Conservation (phyloP, 2,329 filamentous ascomycete genomes). For the Zymoseptoria brevis region DNA sequence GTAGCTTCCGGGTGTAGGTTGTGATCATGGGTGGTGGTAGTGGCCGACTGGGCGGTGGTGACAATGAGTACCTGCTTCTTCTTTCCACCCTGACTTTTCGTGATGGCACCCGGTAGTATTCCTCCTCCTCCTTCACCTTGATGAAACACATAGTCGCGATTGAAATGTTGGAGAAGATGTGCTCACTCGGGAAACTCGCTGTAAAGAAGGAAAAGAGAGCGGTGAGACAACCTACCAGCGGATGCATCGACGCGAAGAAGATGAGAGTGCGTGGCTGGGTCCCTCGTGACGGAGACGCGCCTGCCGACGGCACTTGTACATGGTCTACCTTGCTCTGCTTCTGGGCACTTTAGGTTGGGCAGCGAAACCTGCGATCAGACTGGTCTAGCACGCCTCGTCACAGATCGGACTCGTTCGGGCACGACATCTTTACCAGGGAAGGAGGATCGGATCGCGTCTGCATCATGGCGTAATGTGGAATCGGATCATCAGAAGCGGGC, state of each 20-base stretch:
- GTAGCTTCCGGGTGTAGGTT: slow-evolving; percentile 16
- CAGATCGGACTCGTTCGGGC: neutral
- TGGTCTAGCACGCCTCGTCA: neutral
- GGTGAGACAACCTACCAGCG: neutral
- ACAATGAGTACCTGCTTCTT: slow-evolving; percentile 11
- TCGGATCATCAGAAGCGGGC: neutral
- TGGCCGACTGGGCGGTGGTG: slow-evolving; percentile 14
- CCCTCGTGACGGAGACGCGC: neutral
- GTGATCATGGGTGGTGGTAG: slow-evolving; percentile 11
- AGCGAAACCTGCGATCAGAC: neutral
- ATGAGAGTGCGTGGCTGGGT: neutral
- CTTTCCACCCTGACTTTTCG: slow-evolving; percentile 4
- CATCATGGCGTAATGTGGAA: neutral
- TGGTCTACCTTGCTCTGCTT: neutral
- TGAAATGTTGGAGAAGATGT: neutral
- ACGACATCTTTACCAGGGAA: neutral
- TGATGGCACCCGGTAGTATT: slow-evolving; percentile 14
- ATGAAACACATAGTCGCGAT: slow-evolving; percentile 39
- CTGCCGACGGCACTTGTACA: neutral
- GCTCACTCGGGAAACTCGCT: neutral
- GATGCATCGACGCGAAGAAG: neutral
- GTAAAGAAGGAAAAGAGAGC: neutral
- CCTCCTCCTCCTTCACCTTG: slow-evolving; percentile 39
- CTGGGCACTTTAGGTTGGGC: neutral
- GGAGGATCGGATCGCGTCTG: neutral